Conservation (phyloP, 345 rosid genomes). For the rapeseed (Brassica napus) region DNA sequence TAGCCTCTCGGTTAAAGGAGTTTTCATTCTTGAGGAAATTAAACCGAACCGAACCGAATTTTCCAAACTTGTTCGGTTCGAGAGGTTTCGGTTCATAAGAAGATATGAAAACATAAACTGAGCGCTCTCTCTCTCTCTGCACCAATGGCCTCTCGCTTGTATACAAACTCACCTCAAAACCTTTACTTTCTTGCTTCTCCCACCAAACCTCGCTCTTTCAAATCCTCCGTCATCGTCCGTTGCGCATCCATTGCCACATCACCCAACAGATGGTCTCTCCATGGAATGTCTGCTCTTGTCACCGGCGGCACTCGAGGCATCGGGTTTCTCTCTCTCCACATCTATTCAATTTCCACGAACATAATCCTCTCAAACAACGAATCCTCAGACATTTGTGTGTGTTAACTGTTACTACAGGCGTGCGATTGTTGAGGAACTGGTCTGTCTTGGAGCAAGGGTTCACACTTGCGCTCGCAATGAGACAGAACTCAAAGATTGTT, state of each 20-base stretch:
- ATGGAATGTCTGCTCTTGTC: conserved; percentile 54
- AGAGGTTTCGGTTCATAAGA: background rate
- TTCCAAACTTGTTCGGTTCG: background rate
- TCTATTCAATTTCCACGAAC: background rate
- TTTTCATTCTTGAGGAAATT: too few species aligned
- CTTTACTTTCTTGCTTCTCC: conserved; percentile 16
- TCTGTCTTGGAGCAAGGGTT: conserved; percentile 66
- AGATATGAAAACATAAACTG: background rate
- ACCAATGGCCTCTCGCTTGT: conserved; percentile 16
- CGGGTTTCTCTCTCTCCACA: conserved; percentile 45
- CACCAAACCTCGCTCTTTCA: conserved; percentile 9
- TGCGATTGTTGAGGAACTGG: conserved; percentile 75
- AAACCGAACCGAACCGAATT: background rate
- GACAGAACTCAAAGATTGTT: conserved; percentile 47
- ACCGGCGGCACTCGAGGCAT: conserved; percentile 76
- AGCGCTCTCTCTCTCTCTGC: background rate
- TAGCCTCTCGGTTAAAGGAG: too few species aligned
- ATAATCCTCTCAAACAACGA: background rate
- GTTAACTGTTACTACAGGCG: conserved; percentile 41
- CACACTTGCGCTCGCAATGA: conserved; percentile 69
- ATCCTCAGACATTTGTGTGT: conserved; percentile 12
- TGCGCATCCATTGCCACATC: background rate
- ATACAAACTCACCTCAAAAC: background rate
- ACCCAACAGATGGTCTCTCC: conserved; percentile 53
- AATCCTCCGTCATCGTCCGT: conserved; percentile 15